Evolutionary conservation across 1,284 basidiomycete genomes (phyloP), one percentile per base, ranked within the genome.

Genomic region (Austropuccinia psidii): DNA sequence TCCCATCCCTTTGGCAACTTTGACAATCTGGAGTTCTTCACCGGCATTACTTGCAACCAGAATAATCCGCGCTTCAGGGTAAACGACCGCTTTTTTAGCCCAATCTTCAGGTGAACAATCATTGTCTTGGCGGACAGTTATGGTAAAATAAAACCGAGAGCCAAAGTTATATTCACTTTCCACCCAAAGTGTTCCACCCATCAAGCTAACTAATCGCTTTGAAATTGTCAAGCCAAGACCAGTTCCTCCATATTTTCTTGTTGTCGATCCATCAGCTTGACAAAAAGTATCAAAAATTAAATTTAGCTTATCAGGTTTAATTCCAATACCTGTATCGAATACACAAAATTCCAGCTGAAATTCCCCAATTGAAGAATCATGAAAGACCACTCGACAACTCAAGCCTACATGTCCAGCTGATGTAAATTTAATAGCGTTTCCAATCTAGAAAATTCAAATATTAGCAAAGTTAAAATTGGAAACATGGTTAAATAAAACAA

Each of bases 221-320:
- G 82, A 83, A 75, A 83, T 82, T 5, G 79, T 79, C 74, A 98
- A 84, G n/a, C 95, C 96, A 0, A 98, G 85, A 80, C 96, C 96
- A 0, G 96, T 98, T 57, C 95, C 95, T 76, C 95, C 95, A 78
- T 98, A 98, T 85, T 98, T 96, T 91, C 82, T 75, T 49, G 82
- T 83, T 13, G 82, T 83, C 19, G 82, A 83, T 8, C 82, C 96
- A 83, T 98, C 96, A 0, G 96, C 96, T 80, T 98, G 96, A 78
- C 93, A 94, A 83, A 99, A 99, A 4, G 96, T 98, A 81, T 99
- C 95, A 82, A 98, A 99, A 80, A 99, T 99, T 80, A 98, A 85
- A 79, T 95, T 95, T 75, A 98, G 83, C 84, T 98, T 98, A 82
- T 98, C 96, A 81, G 94, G 93, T 78, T 96, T 94, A 82, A 99